Evolutionary conservation across 495 filamentous ascomycete genomes (phyloP).

Genomic region (Cercophora sp.): DNA sequence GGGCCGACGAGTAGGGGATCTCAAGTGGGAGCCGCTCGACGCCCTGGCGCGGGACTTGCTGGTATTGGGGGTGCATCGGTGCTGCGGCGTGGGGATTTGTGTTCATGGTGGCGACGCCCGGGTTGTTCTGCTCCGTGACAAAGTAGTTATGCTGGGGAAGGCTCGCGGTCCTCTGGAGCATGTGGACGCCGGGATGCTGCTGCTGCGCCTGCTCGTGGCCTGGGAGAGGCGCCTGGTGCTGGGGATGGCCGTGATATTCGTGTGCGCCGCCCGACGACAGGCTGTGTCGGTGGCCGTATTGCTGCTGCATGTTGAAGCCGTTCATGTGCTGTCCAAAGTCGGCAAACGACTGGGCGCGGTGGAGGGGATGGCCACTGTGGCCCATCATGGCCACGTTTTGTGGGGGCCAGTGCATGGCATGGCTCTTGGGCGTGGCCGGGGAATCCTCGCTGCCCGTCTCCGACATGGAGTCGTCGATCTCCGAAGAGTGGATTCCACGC

Average conservation of each 20-base stretch:
- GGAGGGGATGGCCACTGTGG: constrained; percentile 30
- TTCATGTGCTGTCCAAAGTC: constrained; percentile 43
- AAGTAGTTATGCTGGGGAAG: constrained; percentile 45
- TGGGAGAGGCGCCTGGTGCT: constrained; percentile 11
- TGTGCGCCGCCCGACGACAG: constrained; percentile 36
- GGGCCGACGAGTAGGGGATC: constrained; percentile 36
- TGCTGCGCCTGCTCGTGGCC: constrained; percentile 26
- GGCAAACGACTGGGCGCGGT: constrained; percentile 41
- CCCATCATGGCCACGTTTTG: constrained; percentile 24
- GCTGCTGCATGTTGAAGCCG: constrained; percentile 36
- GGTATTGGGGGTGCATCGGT: constrained; percentile 34
- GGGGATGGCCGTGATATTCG: constrained; percentile 32
- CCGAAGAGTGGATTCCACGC: constrained; percentile 52
- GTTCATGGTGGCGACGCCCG: constrained; percentile 51
- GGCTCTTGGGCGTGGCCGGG: constrained; percentile 45
- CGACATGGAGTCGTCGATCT: constrained; percentile 53
- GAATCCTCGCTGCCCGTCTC: constrained; percentile 50
- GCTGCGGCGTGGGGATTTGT: constrained; percentile 33
- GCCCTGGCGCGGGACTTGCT: constrained; percentile 43
- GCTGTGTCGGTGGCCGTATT: constrained; percentile 41
- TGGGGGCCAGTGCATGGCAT: constrained; percentile 35
- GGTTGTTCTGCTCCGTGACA: constrained; percentile 49
- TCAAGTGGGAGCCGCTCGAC: constrained; percentile 40
- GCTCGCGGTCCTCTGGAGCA: constrained; percentile 36
- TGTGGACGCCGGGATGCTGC: constrained; percentile 30